These are phyloP conservation scores for Peronospora farinosa DNA, from an alignment of 352 stramenopile genomes.

Conservation along the genomic window DNA sequence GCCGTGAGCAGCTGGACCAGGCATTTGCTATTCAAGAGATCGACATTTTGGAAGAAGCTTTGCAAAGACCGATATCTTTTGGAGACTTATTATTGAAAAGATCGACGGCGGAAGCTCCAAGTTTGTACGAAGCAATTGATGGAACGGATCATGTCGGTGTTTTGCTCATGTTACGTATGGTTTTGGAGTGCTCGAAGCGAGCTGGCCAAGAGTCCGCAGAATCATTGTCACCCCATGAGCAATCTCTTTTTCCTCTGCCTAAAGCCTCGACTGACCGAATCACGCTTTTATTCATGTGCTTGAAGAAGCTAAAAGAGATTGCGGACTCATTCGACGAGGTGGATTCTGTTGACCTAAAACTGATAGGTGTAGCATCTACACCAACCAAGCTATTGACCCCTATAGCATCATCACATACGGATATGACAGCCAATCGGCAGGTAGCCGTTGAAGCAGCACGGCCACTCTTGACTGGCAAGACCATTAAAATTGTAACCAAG, in stretches of 20 bases:
- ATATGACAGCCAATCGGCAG: slow-evolving; percentile 17
- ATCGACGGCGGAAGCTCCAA: slow-evolving; percentile 7
- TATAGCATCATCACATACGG: slow-evolving; percentile 7
- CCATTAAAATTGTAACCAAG: slow-evolving; percentile 69
- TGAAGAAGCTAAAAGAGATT: slow-evolving; percentile 69
- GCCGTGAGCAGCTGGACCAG: slow-evolving; percentile 62
- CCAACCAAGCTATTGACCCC: slow-evolving; percentile 38
- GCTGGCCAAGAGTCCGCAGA: slow-evolving; percentile 17
- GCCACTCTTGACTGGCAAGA: slow-evolving; percentile 49
- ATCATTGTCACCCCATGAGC: not conserved
- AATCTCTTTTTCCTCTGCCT: slow-evolving; percentile 40
- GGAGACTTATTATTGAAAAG: slow-evolving; percentile 46
- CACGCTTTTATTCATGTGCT: slow-evolving; percentile 69
- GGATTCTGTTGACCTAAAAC: slow-evolving; percentile 45
- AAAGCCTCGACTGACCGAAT: slow-evolving; percentile 51
- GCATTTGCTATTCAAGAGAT: slow-evolving; percentile 46
- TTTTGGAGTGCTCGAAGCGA: slow-evolving; percentile 73
- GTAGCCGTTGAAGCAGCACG: slow-evolving; percentile 39
- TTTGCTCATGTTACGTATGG: slow-evolving; percentile 60
- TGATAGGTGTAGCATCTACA: slow-evolving; percentile 37
- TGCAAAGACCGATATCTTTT: slow-evolving; percentile 49
- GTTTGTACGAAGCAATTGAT: slow-evolving; percentile 50
- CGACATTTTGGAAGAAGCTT: slow-evolving; percentile 61
- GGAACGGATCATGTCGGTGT: slow-evolving; percentile 67
- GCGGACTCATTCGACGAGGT: slow-evolving; percentile 13